Conservation (phyloP, 1,139 yeast genomes). For the Spathaspora sp. region DNA sequence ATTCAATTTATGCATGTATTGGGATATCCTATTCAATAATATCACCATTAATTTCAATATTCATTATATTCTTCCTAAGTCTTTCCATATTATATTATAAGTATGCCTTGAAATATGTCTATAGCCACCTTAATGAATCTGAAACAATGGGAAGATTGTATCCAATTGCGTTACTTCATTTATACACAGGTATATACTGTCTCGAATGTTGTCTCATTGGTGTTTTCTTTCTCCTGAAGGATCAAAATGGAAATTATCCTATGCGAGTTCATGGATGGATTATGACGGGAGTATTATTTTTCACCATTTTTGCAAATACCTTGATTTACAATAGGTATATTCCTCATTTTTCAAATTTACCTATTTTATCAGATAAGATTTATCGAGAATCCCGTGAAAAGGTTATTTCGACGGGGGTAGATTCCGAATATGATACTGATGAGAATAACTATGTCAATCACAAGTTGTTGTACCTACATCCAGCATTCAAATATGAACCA, state of each 20-base stretch:
- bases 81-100: slow-evolving; percentile 66
- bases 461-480: slow-evolving; percentile 30
- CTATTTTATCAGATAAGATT: slow-evolving; percentile 24
- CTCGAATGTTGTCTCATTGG: slow-evolving; percentile 79
- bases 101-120: slow-evolving; percentile 60
- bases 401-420: slow-evolving; percentile 1
- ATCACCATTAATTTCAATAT: slow-evolving; percentile 72
- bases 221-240: slow-evolving; percentile 58
- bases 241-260: slow-evolving; percentile 35
- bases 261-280: slow-evolving; percentile 42
- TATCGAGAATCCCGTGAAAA: slow-evolving; percentile 6
- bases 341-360: slow-evolving; percentile 28
- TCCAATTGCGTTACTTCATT: slow-evolving; percentile 71
- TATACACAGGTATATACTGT: slow-evolving; percentile 78
- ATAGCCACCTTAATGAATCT: slow-evolving; percentile 46
- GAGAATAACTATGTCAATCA: slow-evolving; percentile 15
- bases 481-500: slow-evolving; percentile 32
- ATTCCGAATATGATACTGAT: slow-evolving; percentile 4
- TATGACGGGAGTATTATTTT: slow-evolving; percentile 43
- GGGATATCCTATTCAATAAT: slow-evolving; percentile 75
- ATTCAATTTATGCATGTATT: slow-evolving; percentile 74
- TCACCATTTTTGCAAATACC: slow-evolving; percentile 34
- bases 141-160: slow-evolving; percentile 73
- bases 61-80: slow-evolving; percentile 57
- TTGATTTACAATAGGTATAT: slow-evolving; percentile 30